Conservation (phyloP, 1,139 yeast genomes). For the Ogataea hybrid region DNA sequence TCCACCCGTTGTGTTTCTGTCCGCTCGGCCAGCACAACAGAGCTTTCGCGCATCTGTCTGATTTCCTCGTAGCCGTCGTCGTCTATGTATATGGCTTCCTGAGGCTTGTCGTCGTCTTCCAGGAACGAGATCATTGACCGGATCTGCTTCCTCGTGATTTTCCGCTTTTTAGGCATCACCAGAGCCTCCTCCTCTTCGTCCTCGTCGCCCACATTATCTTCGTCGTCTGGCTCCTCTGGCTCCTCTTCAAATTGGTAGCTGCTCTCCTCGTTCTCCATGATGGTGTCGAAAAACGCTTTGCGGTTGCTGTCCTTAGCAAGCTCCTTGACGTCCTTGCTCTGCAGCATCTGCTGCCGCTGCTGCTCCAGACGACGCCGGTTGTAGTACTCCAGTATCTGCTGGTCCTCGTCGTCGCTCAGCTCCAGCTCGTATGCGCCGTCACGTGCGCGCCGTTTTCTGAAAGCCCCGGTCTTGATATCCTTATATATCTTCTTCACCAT, state of each 20-base stretch:
- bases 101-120: constrained; percentile 36
- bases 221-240: constrained; percentile 14
- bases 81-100: constrained; percentile 18
- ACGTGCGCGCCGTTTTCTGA: constrained; percentile 60
- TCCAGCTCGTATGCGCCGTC: constrained; percentile 60
- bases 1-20: background rate
- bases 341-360: constrained; percentile 44
- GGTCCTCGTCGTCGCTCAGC: constrained; percentile 63
- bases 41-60: constrained; percentile 24
- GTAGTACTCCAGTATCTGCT: constrained; percentile 53
- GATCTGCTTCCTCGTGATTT: constrained; percentile 55
- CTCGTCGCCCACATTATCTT: constrained; percentile 10
- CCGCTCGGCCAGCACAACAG: constrained; percentile 11
- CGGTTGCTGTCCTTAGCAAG: constrained; percentile 57
- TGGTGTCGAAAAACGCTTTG: constrained; percentile 71
- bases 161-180: constrained; percentile 27
- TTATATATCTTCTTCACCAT: constrained; percentile 73
- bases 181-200: constrained; percentile 20
- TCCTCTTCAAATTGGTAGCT: constrained; percentile 26
- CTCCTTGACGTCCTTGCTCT: constrained; percentile 49
- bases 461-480: constrained; percentile 81
- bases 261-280: constrained; percentile 44
- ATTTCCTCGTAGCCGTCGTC: constrained; percentile 31
- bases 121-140: constrained; percentile 62
- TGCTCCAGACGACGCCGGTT: constrained; percentile 39